These are phyloP conservation scores for Botrytis squamosa DNA, from an alignment of 2,329 filamentous ascomycete species.

Conservation along the genomic window DNA sequence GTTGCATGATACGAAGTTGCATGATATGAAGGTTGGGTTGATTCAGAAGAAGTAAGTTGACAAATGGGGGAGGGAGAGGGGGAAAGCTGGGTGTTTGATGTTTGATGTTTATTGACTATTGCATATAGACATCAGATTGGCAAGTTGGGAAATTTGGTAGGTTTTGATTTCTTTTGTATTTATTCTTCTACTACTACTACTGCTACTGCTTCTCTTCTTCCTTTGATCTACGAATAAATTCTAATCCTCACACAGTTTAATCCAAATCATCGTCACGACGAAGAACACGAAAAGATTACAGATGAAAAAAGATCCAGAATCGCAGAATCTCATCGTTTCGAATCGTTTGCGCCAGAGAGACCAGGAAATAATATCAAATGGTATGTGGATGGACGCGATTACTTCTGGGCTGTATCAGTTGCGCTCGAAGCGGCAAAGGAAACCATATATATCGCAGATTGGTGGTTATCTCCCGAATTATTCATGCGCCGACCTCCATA, in stretches of 20 bases:
- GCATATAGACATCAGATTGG: conserved; percentile 55
- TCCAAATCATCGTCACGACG: conserved; percentile 86
- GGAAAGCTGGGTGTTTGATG: background rate
- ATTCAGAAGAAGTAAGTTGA: conserved; percentile 56
- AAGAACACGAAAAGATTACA: conserved; percentile 81
- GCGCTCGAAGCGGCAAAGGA: conserved; percentile 89
- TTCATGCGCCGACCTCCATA: conserved; percentile 84
- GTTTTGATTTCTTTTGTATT: conserved; percentile 25
- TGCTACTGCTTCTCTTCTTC: background rate
- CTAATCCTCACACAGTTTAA: conserved; percentile 57
- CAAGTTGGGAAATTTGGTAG: conserved; percentile 61
- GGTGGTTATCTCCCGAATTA: conserved; percentile 91
- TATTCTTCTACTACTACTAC: background rate
- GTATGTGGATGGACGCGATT: conserved; percentile 95
- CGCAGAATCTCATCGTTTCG: conserved; percentile 73
- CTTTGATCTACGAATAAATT: background rate
- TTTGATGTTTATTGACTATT: conserved; percentile 6
- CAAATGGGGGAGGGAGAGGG: background rate
- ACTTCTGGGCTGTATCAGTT: conserved; percentile 90
- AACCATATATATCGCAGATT: conserved; percentile 93
- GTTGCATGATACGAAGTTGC: conserved; percentile 52
- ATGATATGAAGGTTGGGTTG: conserved; percentile 56
- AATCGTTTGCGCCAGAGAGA: conserved; percentile 86
- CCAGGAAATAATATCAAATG: conserved; percentile 89
- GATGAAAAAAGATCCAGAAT: conserved; percentile 77